Conservation (phyloP, 2,329 filamentous ascomycete genomes). For the Pseudophaeomoniella oleicola region DNA sequence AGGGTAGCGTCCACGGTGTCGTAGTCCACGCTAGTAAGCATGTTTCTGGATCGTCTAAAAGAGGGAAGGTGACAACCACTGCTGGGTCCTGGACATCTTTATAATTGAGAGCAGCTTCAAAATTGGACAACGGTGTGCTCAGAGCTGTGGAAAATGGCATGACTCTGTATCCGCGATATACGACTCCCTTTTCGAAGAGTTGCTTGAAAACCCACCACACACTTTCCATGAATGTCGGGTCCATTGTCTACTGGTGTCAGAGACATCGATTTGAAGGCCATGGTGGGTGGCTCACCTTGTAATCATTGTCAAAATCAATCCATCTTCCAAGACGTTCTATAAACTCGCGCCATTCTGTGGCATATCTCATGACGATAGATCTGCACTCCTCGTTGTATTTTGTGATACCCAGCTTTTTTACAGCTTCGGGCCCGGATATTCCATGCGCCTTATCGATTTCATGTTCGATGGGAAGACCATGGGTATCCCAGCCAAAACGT, state of each 20-base stretch:
- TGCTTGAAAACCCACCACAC: slow-evolving; percentile 91
- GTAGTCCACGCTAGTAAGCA: slow-evolving; percentile 71
- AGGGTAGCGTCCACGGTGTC: slow-evolving; percentile 67
- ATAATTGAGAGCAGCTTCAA: slow-evolving; percentile 82
- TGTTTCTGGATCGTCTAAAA: slow-evolving; percentile 57
- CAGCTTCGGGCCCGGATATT: slow-evolving; percentile 70
- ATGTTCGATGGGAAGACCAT: slow-evolving; percentile 79
- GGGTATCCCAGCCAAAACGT: slow-evolving; percentile 80
- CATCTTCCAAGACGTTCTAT: slow-evolving; percentile 73
- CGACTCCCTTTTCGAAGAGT: slow-evolving; percentile 66
- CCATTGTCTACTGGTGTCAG: slow-evolving; percentile 52
- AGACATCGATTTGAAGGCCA: slow-evolving; percentile 2
- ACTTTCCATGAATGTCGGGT: slow-evolving; percentile 76
- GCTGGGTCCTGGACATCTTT: slow-evolving; percentile 76
- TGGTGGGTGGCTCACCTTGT: slow-evolving; percentile 44
- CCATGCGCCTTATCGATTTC: slow-evolving; percentile 87
- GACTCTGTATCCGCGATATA: slow-evolving; percentile 73
- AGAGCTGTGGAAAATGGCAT: slow-evolving; percentile 83
- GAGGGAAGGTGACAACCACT: slow-evolving; percentile 67
- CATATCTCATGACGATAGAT: slow-evolving; percentile 77
- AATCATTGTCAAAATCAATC: slow-evolving; percentile 91
- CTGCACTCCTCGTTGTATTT: slow-evolving; percentile 79
- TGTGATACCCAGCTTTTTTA: slow-evolving; percentile 64
- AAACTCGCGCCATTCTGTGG: slow-evolving; percentile 65
- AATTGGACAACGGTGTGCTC: slow-evolving; percentile 72